phyloP scores from a whole-genome alignment of 2,329 filamentous ascomycete species.

The Paecilomyces niveus region DNA sequence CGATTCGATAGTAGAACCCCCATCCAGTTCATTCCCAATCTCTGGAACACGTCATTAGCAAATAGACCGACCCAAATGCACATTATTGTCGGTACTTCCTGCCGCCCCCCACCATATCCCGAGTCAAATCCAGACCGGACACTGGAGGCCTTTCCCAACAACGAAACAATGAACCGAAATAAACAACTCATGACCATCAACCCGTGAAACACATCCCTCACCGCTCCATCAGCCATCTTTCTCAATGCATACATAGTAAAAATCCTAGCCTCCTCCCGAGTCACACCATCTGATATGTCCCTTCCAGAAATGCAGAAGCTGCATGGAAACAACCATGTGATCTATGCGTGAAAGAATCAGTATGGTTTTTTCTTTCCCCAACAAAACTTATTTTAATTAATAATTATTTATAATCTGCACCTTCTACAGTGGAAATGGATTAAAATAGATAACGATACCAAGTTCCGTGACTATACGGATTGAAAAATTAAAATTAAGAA shows the following conservation, averaged over 20 bases:
- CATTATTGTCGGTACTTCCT: not conserved
- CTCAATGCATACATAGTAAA: not conserved
- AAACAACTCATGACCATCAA: not conserved
- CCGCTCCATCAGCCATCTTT: not conserved
- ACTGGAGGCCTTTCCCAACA: not conserved
- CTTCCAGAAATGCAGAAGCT: not conserved
- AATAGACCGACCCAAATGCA: not conserved
- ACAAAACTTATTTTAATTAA: too few species aligned
- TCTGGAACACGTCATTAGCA: not conserved
- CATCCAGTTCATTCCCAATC: not conserved
- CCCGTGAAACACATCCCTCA: not conserved
- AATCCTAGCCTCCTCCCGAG: not conserved
- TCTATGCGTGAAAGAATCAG: too few species aligned
- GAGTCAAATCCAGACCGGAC: not conserved
- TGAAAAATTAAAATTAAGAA: too few species aligned
- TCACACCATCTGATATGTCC: not conserved
- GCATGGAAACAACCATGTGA: too few species aligned
- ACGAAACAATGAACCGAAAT: not conserved
- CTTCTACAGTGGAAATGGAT: too few species aligned
- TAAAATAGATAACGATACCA: too few species aligned
- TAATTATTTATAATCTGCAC: too few species aligned
- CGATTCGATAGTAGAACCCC: not conserved
- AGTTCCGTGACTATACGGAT: too few species aligned
- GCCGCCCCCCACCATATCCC: not conserved
- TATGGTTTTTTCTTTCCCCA: too few species aligned